Conservation (phyloP, 2,329 filamentous ascomycete species). For the Xylariales sp. region DNA sequence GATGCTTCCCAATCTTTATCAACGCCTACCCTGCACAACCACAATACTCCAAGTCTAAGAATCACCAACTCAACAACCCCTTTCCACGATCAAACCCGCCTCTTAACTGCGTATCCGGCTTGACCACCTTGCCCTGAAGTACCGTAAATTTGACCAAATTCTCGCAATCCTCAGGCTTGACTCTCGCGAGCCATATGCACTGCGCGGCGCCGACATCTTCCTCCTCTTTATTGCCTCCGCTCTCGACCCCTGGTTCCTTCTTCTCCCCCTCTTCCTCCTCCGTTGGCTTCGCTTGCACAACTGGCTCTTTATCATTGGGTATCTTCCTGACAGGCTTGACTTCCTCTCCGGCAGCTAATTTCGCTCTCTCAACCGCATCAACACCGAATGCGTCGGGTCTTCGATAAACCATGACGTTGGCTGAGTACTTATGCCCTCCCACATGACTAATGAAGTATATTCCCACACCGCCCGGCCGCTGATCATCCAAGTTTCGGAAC, state of each 20-base stretch:
- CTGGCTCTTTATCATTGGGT: constrained; percentile 26
- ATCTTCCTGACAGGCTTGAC: constrained; percentile 26
- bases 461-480: constrained; percentile 84
- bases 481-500: constrained; percentile 82
- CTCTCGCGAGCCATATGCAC: constrained; percentile 87
- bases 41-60: too few relatives aligned
- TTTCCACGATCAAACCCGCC: constrained; percentile 84
- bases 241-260: constrained; percentile 12
- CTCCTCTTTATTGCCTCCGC: constrained; percentile 23
- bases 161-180: constrained; percentile 85
- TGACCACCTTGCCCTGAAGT: constrained; percentile 88
- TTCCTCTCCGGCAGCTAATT: constrained; percentile 30
- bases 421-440: constrained; percentile 92
- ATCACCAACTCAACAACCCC: constrained; percentile 81
- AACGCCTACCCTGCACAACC: too few relatives aligned
- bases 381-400: constrained; percentile 53
- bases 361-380: constrained; percentile 37
- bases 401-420: constrained; percentile 91
- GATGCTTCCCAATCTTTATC: too few relatives aligned
- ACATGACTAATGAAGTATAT: constrained; percentile 97
- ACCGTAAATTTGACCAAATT: constrained; percentile 87
- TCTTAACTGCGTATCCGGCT: constrained; percentile 77
- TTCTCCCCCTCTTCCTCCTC: constrained; percentile 24
- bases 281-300: constrained; percentile 27
- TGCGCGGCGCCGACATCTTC: constrained; percentile 63